Base-by-base conservation (phyloP, 2,329 filamentous ascomycete species). In the Cladosporium sp. region DNA sequence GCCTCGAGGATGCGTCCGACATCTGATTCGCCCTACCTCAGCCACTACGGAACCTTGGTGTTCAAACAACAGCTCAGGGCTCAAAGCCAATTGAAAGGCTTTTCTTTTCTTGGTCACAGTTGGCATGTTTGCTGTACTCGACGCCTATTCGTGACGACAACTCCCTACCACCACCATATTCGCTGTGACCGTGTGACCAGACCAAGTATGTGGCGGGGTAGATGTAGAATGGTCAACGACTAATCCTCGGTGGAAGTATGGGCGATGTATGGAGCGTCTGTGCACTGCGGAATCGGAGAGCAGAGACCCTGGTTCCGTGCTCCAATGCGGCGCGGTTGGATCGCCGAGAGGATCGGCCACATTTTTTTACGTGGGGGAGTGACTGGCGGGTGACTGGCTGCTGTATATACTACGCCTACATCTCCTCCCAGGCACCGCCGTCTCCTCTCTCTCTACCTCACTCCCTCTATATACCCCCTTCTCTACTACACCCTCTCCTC, bases 331-430 rank as follows among this genome's bases (percentile, higher is more conserved):
- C 11, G 30, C 30, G 30, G 30, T 34, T 34, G 30, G 30, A 34
- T 34, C 30, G 30, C 30, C 30, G 30, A 34, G 38, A 19, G 47
- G 47, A 50, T 50, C 30, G 47, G 28, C 47, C 47, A 37, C 30
- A 17, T 50, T 50, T 50, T 50, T 50, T 37, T 37, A 50, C 30
- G 47, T 50, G 47, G 47, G 47, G 47, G 30, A 37, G 47, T 50
- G 47, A 50, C 47, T 50, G 47, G 47, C n/a, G 30, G 42, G 20
- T 42, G 20, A 14, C 25, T 28, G 25, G 45, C 45, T 50, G 45
- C 30, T 37, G 30, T 50, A 8, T 17, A 50, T 37, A 50, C 47
- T 50, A 34, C n/a, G 11, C 19, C n/a, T 34, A 28, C 22, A 28
- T 36, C 47, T 50, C 19, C 22, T 30, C 28, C n/a, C 45, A 30